A percentile compares a stretch with the other conserved stretches of the same genome.
Conservation (phyloP, 352 stramenopile genomes). For the Globisporangium abappressorium region DNA sequence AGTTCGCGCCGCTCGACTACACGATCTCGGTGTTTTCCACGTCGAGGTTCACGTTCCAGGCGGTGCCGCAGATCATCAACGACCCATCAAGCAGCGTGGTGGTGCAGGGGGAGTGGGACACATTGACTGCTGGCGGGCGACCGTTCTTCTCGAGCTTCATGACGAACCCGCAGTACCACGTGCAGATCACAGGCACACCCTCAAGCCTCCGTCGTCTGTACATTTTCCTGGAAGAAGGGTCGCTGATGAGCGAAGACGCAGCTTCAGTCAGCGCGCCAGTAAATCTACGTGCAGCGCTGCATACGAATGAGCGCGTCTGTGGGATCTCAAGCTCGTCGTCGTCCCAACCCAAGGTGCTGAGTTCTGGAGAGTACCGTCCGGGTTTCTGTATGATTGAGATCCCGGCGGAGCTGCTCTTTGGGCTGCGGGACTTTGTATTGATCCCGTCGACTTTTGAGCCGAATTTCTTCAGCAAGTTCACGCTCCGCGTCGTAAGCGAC, state of each 20-base stretch:
- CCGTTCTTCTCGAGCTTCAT: slow-evolving; percentile 79
- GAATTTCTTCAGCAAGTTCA: slow-evolving; percentile 39
- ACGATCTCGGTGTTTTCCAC: slow-evolving; percentile 87
- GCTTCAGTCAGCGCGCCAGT: slow-evolving; percentile 38
- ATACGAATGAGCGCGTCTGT: slow-evolving; percentile 47
- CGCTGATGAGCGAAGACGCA: slow-evolving; percentile 29
- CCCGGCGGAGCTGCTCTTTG: slow-evolving; percentile 21
- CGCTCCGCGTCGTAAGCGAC: slow-evolving; percentile 56
- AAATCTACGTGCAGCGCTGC: slow-evolving; percentile 61
- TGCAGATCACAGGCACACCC: slow-evolving; percentile 22
- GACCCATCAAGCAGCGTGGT: slow-evolving; percentile 37
- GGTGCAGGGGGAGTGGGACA: slow-evolving; percentile 44
- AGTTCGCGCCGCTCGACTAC: slow-evolving; percentile 87
- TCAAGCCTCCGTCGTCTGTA: slow-evolving; percentile 36
- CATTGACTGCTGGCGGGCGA: slow-evolving; percentile 44
- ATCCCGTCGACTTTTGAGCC: slow-evolving; percentile 79
- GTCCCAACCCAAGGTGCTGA: slow-evolving; percentile 34
- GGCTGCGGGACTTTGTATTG: slow-evolving; percentile 47
- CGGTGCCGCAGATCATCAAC: slow-evolving; percentile 43
- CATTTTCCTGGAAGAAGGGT: slow-evolving; percentile 59
- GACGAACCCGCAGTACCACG: slow-evolving; percentile 76
- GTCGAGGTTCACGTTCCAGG: slow-evolving; percentile 56
- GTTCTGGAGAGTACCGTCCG: slow-evolving; percentile 73
- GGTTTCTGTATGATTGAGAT: slow-evolving; percentile 77
- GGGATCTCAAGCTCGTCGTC: slow-evolving; percentile 29